Percentiles rank a stretch among this genome's conserved stretches.
Conservation (phyloP, 371 early-diverging fungal genomes). For the Entomophthora muscae region DNA sequence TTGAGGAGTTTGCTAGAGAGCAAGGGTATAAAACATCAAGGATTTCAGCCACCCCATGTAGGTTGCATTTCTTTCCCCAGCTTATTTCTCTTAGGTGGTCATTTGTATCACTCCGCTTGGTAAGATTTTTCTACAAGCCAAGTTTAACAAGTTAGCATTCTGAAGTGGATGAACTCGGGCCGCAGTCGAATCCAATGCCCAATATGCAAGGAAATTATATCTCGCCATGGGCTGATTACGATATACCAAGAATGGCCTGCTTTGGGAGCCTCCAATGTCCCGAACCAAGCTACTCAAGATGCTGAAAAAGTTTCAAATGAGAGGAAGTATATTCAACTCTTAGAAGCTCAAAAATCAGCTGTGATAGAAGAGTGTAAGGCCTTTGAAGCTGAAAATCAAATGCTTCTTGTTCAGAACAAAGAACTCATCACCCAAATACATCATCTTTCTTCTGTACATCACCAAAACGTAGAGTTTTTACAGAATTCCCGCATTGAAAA, state of each 20-base stretch:
- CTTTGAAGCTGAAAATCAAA: neutral
- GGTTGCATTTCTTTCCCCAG: neutral
- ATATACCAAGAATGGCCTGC: neutral
- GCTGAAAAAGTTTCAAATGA: neutral
- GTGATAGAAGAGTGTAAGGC: neutral
- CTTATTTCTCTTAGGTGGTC: neutral
- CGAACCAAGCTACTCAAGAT: neutral
- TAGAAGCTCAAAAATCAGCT: neutral
- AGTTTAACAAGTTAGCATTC: neutral
- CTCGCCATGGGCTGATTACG: neutral
- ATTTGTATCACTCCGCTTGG: neutral
- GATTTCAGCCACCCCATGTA: neutral
- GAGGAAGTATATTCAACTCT: neutral
- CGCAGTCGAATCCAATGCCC: neutral
- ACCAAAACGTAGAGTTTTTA: neutral
- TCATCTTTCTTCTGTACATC: neutral
- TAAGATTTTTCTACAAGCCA: neutral
- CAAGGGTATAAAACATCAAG: neutral
- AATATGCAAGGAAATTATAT: neutral
- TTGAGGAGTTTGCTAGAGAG: neutral
- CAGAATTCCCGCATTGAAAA: neutral
- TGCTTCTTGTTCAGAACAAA: neutral
- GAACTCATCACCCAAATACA: neutral
- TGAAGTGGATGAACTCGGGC: neutral
- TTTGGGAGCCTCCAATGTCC: neutral